Evolutionary conservation across 768 basidiomycete genomes (phyloP), one percentile per base, ranked within the genome.

Genomic region (Termitomyces sp.): DNA sequence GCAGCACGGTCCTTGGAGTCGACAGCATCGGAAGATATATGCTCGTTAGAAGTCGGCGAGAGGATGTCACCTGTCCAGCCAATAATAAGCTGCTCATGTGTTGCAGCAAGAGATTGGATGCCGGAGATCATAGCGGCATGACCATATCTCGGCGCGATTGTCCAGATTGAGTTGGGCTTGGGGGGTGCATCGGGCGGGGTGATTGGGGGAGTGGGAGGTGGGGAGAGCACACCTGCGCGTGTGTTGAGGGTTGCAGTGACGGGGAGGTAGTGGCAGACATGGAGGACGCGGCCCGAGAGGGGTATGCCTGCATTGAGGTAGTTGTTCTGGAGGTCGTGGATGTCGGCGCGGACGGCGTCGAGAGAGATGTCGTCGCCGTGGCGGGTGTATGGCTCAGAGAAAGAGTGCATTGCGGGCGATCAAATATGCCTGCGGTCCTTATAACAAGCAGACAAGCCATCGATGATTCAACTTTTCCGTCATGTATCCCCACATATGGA

Each of bases 61-160:
- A 84, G 70, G 61, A 98, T 81, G 62, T 97, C 94, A 40, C 96
- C 96, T 0, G 91, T 91, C 91, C 97, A 96, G 21, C 94, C 96
- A 44, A 98, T 79, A 67, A 98, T 82, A 65, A 96, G 70, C 74
- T 98, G 93, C 63, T 96, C 89, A 71, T 96, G 90, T 0, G 89
- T 89, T 12, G 84, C 75, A 3, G 86, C 79, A 37, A 99, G 82
- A 11, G 88, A 89, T 53, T 86, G 84, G 66, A 98, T 94, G 33
- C 96, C 96, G 45, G 88, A 89, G 58, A 94, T 88, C 90, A 98
- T 94, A 11, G 96, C 96, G 9, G 91, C 83, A 67, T 98, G 97
- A 17, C 94, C 95, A 60, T 93, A 86, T 41, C 96, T 80, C 1
- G 86, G 82, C 1, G 81, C 71, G 5, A 99, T 74, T 17, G 82